Conservation (phyloP, 768 basidiomycete genomes). For the Pulveroboletus sp. region DNA sequence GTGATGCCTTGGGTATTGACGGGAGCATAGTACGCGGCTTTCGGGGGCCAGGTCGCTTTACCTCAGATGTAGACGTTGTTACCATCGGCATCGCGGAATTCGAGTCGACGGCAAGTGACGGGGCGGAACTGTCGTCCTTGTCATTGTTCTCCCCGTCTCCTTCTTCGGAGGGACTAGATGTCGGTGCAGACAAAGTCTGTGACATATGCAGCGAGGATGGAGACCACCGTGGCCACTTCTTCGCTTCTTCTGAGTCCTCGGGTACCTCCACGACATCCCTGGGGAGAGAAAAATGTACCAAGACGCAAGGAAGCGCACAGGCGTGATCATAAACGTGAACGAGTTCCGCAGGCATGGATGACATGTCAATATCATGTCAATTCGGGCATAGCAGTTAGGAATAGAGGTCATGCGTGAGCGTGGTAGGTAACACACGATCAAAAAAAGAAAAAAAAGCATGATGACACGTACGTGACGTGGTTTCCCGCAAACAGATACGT, state of each 20-base stretch:
- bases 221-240: slow-evolving; percentile 62
- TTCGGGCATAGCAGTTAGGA: neutral
- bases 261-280: slow-evolving; percentile 74
- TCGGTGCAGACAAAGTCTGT: neutral
- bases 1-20: slow-evolving; percentile 47
- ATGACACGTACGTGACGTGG: slow-evolving; percentile 55
- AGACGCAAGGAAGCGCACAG: neutral
- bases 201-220: neutral
- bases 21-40: slow-evolving; percentile 58
- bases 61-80: neutral
- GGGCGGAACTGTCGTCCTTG: neutral
- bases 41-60: slow-evolving; percentile 57
- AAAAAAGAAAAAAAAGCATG: too few species aligned
- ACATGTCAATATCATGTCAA: too few species aligned
- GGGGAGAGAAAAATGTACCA: neutral
- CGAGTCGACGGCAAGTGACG: neutral
- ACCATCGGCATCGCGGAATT: neutral
- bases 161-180: slow-evolving; percentile 5
- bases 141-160: neutral
- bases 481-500: slow-evolving; percentile 75
- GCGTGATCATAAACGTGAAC: neutral
- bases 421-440: neutral
- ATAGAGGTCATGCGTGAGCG: neutral
- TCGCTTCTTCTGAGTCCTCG: slow-evolving; percentile 70
- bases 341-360: neutral